Evolutionary conservation across 805 yeast genomes (phyloP), one percentile per base, ranked within the genome.

Genomic region (Saccharomycopsis fermentans): DNA sequence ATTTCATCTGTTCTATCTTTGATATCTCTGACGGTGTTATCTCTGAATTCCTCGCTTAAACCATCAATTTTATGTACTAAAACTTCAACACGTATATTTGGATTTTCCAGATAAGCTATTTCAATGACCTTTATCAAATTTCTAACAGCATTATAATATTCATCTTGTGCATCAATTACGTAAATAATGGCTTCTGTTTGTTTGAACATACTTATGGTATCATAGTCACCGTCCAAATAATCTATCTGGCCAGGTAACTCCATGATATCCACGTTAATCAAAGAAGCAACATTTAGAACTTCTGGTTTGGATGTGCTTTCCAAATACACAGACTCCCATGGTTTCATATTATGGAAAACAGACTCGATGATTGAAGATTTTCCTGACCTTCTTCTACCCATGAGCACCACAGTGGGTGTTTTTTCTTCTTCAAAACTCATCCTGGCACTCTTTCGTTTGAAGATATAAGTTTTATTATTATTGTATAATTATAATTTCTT

Each of bases 1-100:
- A 91, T 97, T 71, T 94, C 98, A 11, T 95, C 95, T 0, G 92
- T 90, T 64, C 98, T 77, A 69, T 91, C 97, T 89, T 90, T 90
- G 58, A 94, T 94, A 68, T 94, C 98, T 67, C 98, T 79, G 69
- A 91, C 97, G 11, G 97, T 94, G 69, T 94, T 99, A 55, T 90
- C 78, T 61, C 96, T 78, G 70, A 88, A 94, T 70, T 94, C 99
- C 67, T 94, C 99, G 58, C 90, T 82, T 48, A 92, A 77, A 0
- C 98, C 98, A 68, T 94, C 99, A 56, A 94, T 92, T 70, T 94
- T 94, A 72, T 94, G 99, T 52, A 94, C 90, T 57, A 94, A 77
- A 2, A 92, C 96, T 71, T 94, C 99, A 55, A 94, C 85, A 68
- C 90, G 89, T 54, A 92, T 85, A 39, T 76, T 76, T 3, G 96